Base-by-base conservation (phyloP, 2,329 filamentous ascomycete genomes). In the Colletotrichum sp. region DNA sequence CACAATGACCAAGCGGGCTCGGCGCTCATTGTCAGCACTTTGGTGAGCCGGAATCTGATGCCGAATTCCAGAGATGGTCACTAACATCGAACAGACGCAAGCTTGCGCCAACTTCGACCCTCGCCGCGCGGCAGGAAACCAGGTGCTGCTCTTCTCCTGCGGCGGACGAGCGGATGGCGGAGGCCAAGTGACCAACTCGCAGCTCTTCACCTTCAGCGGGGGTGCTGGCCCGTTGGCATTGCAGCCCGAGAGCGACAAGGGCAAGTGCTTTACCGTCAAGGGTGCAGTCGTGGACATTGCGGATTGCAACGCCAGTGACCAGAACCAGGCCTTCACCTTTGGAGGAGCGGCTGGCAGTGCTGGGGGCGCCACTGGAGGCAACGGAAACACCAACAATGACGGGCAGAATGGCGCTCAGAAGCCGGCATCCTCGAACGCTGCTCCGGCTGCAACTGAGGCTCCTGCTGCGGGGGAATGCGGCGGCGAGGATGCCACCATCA, bases 41-140 rank as follows among this genome's bases (percentile, higher is more conserved):
- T 90, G 78, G 86, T 87, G 78, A 75, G 83, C 79, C 16, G 6
- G 30, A 32, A 10, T 32, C 2, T 15, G 1, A n/a, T 15, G 2
- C 6, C 15, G 18, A 16, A n/a, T 18, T 10, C 9, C 15, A 9
- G 32, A 25, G 8, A 27, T 8, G 4, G 22, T 18, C 74, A 78
- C 28, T 58, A 1, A 77, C 86, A 83, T 1, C 12, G 27, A 5
- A 9, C 27, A 78, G 77, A 92, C 90, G 2, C 87, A 91, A 80
- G 90, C 90, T 58, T 92, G 90, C 79, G 83, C 91, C 78, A 92
- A 91, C 83, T 90, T 91, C 76, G 90, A 92, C 78, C 86, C 87
- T 7, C 85, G 90, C 62, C 85, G 89, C 32, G 81, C 84, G 1
- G 83, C 85, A 4, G 89, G 89, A 13, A 88, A 89, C 78, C 89